Base-by-base conservation (phyloP, 305 asterid species). In the Solanum aculeatissimum region DNA sequence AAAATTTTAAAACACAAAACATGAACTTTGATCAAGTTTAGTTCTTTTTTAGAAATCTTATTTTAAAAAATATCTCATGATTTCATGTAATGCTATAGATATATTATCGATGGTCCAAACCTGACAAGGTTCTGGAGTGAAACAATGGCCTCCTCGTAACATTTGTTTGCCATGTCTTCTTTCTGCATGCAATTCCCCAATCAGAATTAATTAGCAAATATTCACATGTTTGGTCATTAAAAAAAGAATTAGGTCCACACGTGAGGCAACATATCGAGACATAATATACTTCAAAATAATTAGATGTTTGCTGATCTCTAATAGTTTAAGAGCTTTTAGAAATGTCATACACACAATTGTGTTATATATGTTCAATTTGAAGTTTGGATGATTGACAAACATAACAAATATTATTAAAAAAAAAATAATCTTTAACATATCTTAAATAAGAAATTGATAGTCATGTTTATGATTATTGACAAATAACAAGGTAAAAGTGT, bases 61-160 rank as follows among this genome's bases (percentile, higher is more conserved):
- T 4, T 71, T 35, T 0, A n/a, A 12, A 43, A 40, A 70, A 13
- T 3, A 18, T 42, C 32, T 32, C 11, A 7, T 9, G 11, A 29
- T 65, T 27, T 66, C 23, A 15, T 32, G 53, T 71, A 42, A 69
- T 9, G 51, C 7, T 71, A 69, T 19, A 69, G 10, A 2, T 42
- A 42, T 11, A 42, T 19, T 58, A 74, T 74, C 0, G 42, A 74
- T 74, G 42, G 42, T 47, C 23, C 87, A 65, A 86, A 95, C 99
- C 96, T 94, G 85, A 96, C 91, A 82, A 94, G 94, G 87, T 92
- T 93, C 89, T 90, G 89, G 83, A 94, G 98, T 77, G 88, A 92
- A 65, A 87, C 93, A 84, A 95, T 90, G 92, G 99, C 98, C 63
- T 91, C 92, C 87, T 92, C 98, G 88, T 90, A 92, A 9, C 92